These are phyloP conservation scores for Fagus crenata DNA, from an alignment of 306 rosid species.

Conservation along the genomic window DNA sequence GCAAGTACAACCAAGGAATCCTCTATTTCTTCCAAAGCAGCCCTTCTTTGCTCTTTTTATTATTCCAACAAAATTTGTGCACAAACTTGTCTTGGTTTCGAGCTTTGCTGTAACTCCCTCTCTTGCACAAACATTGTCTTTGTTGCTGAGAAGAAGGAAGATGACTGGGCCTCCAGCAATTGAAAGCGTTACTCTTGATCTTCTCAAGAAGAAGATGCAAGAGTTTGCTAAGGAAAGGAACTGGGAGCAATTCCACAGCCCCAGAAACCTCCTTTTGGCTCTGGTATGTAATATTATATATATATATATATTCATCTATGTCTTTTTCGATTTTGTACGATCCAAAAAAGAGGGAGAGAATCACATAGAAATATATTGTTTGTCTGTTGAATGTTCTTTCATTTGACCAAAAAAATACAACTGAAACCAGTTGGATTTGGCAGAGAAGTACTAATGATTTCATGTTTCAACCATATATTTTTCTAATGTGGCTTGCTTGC, in stretches of 20 bases:
- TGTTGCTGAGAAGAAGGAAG: not conserved
- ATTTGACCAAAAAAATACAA: conserved; percentile 10
- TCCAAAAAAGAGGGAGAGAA: conserved; percentile 22
- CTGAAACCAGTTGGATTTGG: conserved; percentile 22
- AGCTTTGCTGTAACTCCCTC: not conserved
- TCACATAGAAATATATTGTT: not conserved
- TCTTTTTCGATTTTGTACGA: not conserved
- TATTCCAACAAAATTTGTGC: conserved; percentile 15
- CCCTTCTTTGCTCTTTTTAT: not conserved
- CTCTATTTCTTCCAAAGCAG: not conserved
- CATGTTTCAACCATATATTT: not conserved
- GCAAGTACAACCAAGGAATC: not conserved
- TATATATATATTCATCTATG: not conserved
- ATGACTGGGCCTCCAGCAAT: conserved; percentile 50
- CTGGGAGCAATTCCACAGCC: conserved; percentile 87
- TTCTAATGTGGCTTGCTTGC: conserved; percentile 17
- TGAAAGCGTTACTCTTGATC: conserved; percentile 57
- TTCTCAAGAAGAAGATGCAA: conserved; percentile 60
- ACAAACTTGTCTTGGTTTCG: not conserved
- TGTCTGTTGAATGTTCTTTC: not conserved
- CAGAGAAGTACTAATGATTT: not conserved
- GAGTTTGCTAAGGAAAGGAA: conserved; percentile 71
- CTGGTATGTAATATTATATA: conserved; percentile 53
- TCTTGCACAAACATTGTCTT: not conserved
- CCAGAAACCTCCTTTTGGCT: conserved; percentile 93